Evolutionary conservation across 2,329 filamentous ascomycete genomes (phyloP).

Genomic region (Penicillium vulpinum): DNA sequence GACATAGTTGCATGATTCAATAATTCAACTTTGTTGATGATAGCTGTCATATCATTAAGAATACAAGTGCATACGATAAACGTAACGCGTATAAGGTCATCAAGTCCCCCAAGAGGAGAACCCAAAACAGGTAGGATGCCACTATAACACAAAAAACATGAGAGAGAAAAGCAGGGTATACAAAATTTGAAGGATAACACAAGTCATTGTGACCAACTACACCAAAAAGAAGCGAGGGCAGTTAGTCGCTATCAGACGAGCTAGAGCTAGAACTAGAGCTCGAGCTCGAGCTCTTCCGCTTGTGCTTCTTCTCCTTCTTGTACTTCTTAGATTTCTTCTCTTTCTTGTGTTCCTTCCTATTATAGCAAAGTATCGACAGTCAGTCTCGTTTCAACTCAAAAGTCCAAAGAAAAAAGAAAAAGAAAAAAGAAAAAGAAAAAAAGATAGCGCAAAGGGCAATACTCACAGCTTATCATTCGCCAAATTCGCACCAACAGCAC

Average conservation of each 20-base stretch:
- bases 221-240: not conserved
- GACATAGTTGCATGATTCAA: not conserved
- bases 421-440: not conserved
- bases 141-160: not conserved
- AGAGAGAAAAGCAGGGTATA: not conserved
- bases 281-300: constrained; percentile 14
- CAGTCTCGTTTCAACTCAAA: not conserved
- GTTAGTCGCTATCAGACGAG: constrained; percentile 13
- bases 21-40: not conserved
- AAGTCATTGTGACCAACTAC: not conserved
- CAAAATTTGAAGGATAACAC: not conserved
- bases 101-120: not conserved
- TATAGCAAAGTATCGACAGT: not conserved
- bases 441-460: not conserved
- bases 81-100: not conserved
- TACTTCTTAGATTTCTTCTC: constrained; percentile 18
- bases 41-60: not conserved
- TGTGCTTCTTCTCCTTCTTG: constrained; percentile 21
- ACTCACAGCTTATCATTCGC: constrained; percentile 21
- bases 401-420: too few relatives aligned
- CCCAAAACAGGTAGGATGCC: not conserved
- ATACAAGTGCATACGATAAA: not conserved
- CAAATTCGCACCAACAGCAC: constrained; percentile 22
- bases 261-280: constrained; percentile 12
- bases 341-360: constrained; percentile 17